Evolutionary conservation across 2,329 filamentous ascomycete species (phyloP).

Genomic region (Monilinia aucupariae): DNA sequence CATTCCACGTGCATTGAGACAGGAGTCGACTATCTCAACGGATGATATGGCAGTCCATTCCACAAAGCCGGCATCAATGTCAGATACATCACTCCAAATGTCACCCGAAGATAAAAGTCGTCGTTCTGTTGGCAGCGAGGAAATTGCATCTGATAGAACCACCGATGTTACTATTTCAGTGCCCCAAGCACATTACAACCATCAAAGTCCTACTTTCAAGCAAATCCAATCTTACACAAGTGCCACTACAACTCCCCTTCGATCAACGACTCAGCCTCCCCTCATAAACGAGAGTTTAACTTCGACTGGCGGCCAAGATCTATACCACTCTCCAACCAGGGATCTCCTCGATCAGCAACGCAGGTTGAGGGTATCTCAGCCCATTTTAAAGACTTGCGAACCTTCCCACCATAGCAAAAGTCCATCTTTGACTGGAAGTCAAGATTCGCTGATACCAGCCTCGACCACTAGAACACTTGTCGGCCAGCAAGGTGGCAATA

Average conservation of each 20-base stretch:
- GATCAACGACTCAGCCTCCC: not conserved
- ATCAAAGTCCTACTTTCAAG: too few relatives aligned
- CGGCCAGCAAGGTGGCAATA: not conserved
- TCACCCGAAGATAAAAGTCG: not conserved
- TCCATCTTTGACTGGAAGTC: not conserved
- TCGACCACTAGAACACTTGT: not conserved
- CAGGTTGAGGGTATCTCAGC: not conserved
- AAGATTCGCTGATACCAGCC: slow-evolving; percentile 3
- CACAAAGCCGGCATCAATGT: not conserved
- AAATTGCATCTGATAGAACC: not conserved
- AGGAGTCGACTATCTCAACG: not conserved
- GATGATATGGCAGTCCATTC: not conserved
- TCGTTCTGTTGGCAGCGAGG: not conserved
- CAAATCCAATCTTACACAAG: not conserved
- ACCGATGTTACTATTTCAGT: not conserved
- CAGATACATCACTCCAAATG: not conserved
- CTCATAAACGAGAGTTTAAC: not conserved
- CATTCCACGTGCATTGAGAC: not conserved
- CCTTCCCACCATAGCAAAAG: not conserved
- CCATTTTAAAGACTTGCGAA: not conserved
- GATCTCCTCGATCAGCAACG: not conserved
- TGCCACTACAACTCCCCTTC: not conserved
- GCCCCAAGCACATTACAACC: not conserved
- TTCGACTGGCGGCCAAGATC: not conserved
- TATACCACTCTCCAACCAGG: not conserved